Conservation (phyloP, 306 rosid genomes). For the Cucumis melo region DNA sequence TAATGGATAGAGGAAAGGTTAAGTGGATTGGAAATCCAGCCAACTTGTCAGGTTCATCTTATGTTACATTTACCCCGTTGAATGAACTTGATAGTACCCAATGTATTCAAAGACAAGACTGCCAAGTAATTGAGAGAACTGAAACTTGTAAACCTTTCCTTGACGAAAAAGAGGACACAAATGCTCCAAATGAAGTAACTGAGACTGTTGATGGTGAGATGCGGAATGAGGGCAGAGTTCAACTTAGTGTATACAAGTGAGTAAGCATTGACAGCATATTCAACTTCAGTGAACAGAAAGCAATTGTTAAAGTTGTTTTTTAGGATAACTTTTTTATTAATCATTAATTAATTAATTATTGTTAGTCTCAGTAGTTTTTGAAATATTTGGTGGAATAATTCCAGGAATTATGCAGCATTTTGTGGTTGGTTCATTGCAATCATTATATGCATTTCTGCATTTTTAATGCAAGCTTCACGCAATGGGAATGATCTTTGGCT, state of each 20-base stretch:
- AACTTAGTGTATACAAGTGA: conserved; percentile 67
- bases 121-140: conserved; percentile 20
- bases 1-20: conserved; percentile 69
- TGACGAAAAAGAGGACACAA: conserved; percentile 19
- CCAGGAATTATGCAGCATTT: conserved; percentile 72
- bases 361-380: background rate
- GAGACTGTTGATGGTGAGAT: conserved; percentile 56
- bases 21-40: conserved; percentile 68
- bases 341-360: background rate
- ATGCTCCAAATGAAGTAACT: conserved; percentile 24
- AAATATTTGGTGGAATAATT: conserved; percentile 1
- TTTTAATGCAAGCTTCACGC: conserved; percentile 92
- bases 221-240: conserved; percentile 85
- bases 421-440: conserved; percentile 57
- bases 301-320: background rate
- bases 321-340: background rate
- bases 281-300: background rate
- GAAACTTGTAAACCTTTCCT: conserved; percentile 16
- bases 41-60: conserved; percentile 40
- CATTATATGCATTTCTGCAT: conserved; percentile 64
- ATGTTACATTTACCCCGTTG: conserved; percentile 41
- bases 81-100: conserved; percentile 53
- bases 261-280: conserved; percentile 30
- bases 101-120: conserved; percentile 24
- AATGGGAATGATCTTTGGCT: conserved; percentile 96